Percentiles rank a stretch among this genome's conserved stretches.
phyloP scores from a whole-genome alignment of 345 rosid species.

The Lepidium didymum region DNA sequence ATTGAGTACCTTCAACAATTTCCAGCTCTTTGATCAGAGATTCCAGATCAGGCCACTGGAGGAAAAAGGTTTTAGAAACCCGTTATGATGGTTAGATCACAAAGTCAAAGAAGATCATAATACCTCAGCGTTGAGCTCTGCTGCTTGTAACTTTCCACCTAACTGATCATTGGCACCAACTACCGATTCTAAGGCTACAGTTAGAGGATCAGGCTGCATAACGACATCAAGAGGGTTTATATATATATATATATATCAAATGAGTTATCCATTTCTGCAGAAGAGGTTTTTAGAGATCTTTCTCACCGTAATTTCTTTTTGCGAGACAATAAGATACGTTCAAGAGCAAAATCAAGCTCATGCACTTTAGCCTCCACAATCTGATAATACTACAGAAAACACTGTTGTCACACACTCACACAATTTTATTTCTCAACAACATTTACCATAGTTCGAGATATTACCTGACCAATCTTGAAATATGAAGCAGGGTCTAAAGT shows the following conservation, averaged over 20 bases:
- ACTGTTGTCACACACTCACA: not conserved
- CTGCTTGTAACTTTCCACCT: constrained; percentile 52
- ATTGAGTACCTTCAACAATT: constrained; percentile 61
- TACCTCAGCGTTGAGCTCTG: constrained; percentile 72
- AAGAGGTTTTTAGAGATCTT: not conserved
- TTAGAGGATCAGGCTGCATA: constrained; percentile 79
- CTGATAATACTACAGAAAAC: constrained; percentile 34
- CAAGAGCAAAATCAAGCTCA: constrained; percentile 72
- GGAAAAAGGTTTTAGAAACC: constrained; percentile 9
- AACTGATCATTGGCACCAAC: constrained; percentile 54
- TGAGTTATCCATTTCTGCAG: not conserved
- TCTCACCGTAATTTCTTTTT: constrained; percentile 73
- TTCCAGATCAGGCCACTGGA: constrained; percentile 92
- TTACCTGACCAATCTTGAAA: constrained; percentile 89
- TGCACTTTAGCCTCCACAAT: constrained; percentile 91
- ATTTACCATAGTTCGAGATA: not conserved
- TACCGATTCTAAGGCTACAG: constrained; percentile 71
- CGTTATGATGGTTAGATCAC: not conserved
- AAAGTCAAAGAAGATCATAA: not conserved
- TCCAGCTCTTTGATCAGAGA: constrained; percentile 74
- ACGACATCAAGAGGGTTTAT: not conserved
- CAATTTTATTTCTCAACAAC: not conserved
- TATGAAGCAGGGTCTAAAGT: constrained; percentile 77
- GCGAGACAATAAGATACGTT: constrained; percentile 80
- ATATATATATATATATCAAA: too few relatives aligned